Evolutionary conservation across 129 eudicot genomes (phyloP).

Genomic region (Erigeron canadensis): DNA sequence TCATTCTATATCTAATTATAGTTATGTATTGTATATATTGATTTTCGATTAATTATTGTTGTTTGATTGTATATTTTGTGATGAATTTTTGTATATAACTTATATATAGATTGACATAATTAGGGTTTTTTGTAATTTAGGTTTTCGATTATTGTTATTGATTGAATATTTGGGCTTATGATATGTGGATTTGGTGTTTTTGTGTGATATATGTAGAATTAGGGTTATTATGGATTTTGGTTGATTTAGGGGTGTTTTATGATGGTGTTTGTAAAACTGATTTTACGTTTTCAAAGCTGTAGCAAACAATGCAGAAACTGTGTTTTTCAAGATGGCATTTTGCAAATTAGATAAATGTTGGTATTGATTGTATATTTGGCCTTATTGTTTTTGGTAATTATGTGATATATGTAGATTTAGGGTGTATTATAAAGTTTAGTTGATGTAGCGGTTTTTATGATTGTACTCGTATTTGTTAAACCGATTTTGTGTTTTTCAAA

Average conservation of each 20-base stretch:
- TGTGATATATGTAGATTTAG: neutral
- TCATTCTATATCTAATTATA: neutral
- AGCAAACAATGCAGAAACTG: no score
- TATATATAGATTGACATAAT: no score
- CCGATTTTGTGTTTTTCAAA: no score
- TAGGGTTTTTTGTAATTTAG: neutral
- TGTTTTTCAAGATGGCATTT: no score
- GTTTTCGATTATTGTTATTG: neutral
- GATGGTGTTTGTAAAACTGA: neutral
- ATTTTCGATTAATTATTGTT: slow-evolving; percentile 12
- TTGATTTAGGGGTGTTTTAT: neutral
- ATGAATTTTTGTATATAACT: no score
- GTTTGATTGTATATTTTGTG: neutral
- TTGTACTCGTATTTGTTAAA: neutral
- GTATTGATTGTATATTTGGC: no score
- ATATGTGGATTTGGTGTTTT: neutral
- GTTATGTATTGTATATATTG: neutral
- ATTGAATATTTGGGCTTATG: neutral
- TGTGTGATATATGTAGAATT: neutral
- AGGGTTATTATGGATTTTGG: neutral
- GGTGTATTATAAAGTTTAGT: neutral
- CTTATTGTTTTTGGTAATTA: neutral
- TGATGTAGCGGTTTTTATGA: neutral
- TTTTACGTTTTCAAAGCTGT: no score
- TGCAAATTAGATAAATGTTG: no score